These are phyloP conservation scores for Yamadazyma paraphyllophila DNA, from an alignment of 805 yeast species.

Conservation along the genomic window DNA sequence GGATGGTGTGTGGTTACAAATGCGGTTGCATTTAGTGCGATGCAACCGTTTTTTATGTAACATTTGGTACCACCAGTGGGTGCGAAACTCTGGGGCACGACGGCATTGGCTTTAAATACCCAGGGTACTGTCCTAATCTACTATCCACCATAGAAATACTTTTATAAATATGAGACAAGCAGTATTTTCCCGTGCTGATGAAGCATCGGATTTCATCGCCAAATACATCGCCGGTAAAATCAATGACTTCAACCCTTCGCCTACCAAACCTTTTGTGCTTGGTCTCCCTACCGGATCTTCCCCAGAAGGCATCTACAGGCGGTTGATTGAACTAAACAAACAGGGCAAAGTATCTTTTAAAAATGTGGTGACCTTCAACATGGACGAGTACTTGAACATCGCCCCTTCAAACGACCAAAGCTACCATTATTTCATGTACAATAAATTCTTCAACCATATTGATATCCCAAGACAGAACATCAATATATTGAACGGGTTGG, in stretches of 20 bases:
- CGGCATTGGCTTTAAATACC: not conserved
- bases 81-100: not conserved
- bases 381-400: slow-evolving; percentile 59
- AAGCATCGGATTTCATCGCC: slow-evolving; percentile 47
- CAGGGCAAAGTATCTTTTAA: slow-evolving; percentile 43
- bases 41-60: not conserved
- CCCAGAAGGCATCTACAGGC: slow-evolving; percentile 53
- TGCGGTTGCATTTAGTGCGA: not conserved
- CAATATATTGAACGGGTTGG: slow-evolving; percentile 53
- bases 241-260: slow-evolving; percentile 44
- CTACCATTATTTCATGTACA: slow-evolving; percentile 57
- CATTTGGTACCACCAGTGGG: not conserved
- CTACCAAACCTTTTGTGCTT: slow-evolving; percentile 47
- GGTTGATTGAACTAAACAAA: slow-evolving; percentile 44
- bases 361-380: slow-evolving; percentile 58
- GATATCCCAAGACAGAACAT: slow-evolving; percentile 53
- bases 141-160: not conserved
- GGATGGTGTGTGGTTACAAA: too few relatives aligned
- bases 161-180: slow-evolving; percentile 23
- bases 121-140: not conserved
- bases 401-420: slow-evolving; percentile 48
- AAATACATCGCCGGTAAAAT: slow-evolving; percentile 44
- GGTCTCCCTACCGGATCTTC: slow-evolving; percentile 65
- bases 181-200: slow-evolving; percentile 34
- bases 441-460: slow-evolving; percentile 54